These are phyloP conservation scores for Besnoitia besnoiti DNA, from an alignment of 169 alveolate species.

Conservation along the genomic window DNA sequence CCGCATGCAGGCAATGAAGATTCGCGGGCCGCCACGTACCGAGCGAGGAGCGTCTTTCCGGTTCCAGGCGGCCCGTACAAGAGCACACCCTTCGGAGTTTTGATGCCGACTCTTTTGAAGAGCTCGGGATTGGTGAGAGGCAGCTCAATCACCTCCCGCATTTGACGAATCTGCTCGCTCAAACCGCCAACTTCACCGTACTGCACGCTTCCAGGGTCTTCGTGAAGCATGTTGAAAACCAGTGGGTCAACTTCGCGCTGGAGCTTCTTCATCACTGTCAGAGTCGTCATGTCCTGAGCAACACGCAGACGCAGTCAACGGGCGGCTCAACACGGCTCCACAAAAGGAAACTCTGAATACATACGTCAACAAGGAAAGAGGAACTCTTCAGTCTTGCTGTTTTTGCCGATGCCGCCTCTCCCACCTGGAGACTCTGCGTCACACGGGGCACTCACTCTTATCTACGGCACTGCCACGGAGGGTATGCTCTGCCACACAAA, in stretches of 20 bases:
- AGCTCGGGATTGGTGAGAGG: slow-evolving; percentile 98
- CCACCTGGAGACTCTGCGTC: too few relatives aligned
- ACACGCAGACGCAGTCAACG: too few relatives aligned
- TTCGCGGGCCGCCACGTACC: slow-evolving; percentile 60
- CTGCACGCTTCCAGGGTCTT: slow-evolving; percentile 90
- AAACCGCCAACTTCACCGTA: slow-evolving; percentile 96
- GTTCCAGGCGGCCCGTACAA: slow-evolving; percentile 99
- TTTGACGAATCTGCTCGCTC: slow-evolving; percentile 95
- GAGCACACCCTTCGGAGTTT: slow-evolving; percentile 98
- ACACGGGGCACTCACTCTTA: too few relatives aligned
- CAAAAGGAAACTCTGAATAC: too few relatives aligned
- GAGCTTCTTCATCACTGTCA: slow-evolving; percentile 95
- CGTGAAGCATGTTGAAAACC: slow-evolving; percentile 97
- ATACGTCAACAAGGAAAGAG: too few relatives aligned
- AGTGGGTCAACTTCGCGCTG: slow-evolving; percentile 99
- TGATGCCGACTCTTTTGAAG: slow-evolving; percentile 97
- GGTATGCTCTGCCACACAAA: too few relatives aligned
- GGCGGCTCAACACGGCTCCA: too few relatives aligned
- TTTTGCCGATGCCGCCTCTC: too few relatives aligned
- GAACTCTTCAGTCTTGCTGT: too few relatives aligned
- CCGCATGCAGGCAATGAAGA: too few relatives aligned
- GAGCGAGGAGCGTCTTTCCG: slow-evolving; percentile 98
- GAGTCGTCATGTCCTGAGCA: slow-evolving; percentile 95
- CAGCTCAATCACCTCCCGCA: slow-evolving; percentile 98
- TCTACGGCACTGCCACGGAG: too few relatives aligned